Evolutionary conservation across 257 asterid species (phyloP), one percentile per base, ranked within the genome.

Genomic region (Cordia subcordata): DNA sequence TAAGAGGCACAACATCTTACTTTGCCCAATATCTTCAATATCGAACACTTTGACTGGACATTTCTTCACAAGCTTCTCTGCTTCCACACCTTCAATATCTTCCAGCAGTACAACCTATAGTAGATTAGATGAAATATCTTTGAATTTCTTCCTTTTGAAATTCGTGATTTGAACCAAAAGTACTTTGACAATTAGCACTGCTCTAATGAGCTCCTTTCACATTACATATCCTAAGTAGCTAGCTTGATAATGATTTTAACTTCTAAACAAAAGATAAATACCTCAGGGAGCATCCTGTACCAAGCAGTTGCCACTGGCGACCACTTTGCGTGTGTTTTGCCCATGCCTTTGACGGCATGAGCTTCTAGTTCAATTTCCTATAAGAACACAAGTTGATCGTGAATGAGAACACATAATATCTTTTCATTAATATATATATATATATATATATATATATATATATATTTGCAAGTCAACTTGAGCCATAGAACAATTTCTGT

Each of bases 271-370:
- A 37, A 55, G 22, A 56, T 38, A 51, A 16, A 55, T 69, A 93
- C 97, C 99, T 93, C 99, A 5, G 99, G 99, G 42, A 85, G 96
- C 97, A 93, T 86, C 77, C 96, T 89, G 75, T 89, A 89, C 97
- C 97, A 89, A 56, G 99, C 88, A 57, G 97, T 93, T 65, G 96
- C 99, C 62, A 93, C 95, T 45, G 97, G 96, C 21, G 99, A 93
- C 99, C 99, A 93, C 75, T 93, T 93, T 42, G 97, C 99, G 63
- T 93, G 99, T 3, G 91, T 85, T 82, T 84, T 89, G 47, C 97
- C 99, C 72, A 83, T 56, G 69, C 99, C 97, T 75, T 93, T 93
- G 63, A 86, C 94, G 69, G 94, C 96, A 85, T 86, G 99, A 1
- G 92, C 99, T 83, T 93, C 99, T 68, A 93, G 79, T 67, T 93